Base-by-base conservation (phyloP, 2,329 filamentous ascomycete genomes). In the Lasiodiplodia sp. region DNA sequence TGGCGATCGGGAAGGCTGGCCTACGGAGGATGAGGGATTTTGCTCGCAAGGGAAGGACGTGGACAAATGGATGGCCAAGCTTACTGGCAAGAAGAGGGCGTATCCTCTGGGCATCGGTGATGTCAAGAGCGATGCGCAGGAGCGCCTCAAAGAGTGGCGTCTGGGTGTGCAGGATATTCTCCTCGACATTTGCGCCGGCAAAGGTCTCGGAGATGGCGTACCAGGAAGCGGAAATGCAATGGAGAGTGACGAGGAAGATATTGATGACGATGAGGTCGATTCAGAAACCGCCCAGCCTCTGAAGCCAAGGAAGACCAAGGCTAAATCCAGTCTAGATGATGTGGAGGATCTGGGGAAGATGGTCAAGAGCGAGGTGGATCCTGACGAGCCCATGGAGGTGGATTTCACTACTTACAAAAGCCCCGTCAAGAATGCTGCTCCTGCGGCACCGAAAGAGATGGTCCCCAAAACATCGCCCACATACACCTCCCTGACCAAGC, bases 21-120 rank as follows among this genome's bases (percentile, higher is more conserved):
- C 94, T 0, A 93, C 91, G 0, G 94, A 97, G 80, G 88, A 91
- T 69, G 92, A 96, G 73, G 95, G 95, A 0, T 99, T 94, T 81
- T 97, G 95, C 78, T 94, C 93, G 71, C 95, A 98, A 78, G 95
- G 95, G 1, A 92, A 91, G 75, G 91, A 97, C 73, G 85, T 96
- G 3, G 95, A 99, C 78, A 94, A 90, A 77, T 98, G 96, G 95
- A 92, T 99, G 92, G 94, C 95, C n/a, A 96, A 94, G 77, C 82
- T 99, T 75, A 97, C 94, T 0, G 91, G 88, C 1, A 88, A 91
- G 70, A 97, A 95, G 81, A 87, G 94, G 76, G 94, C 93, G 0
- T 98, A 91, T 74, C 95, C 95, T 0, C 83, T 98, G 7, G 96
- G 96, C 4, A 90, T 95, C 85, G 93, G 92, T 2, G 94, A 98